Evolutionary conservation across 2,329 filamentous ascomycete species (phyloP).

Genomic region (Ophiostoma populinum): DNA sequence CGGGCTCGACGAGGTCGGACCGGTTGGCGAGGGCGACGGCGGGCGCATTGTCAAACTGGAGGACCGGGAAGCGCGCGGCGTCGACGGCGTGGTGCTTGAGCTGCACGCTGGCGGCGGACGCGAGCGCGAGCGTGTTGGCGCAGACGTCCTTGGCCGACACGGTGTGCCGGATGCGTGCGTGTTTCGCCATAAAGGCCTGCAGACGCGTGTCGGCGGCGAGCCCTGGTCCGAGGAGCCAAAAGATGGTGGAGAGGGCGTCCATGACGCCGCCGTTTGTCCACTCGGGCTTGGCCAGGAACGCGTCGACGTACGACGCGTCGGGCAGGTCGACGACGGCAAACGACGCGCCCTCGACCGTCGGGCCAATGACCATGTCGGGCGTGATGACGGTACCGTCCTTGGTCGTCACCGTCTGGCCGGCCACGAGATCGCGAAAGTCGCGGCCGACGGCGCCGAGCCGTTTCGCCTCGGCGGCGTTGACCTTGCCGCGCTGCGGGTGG

Average conservation of each 20-base stretch:
- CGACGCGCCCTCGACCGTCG: constrained; percentile 48
- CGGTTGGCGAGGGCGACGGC: background rate
- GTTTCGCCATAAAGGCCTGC: constrained; percentile 49
- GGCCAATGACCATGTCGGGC: constrained; percentile 71
- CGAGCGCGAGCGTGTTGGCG: constrained; percentile 57
- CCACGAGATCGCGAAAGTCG: constrained; percentile 42
- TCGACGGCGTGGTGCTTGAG: constrained; percentile 59
- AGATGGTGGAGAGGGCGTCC: constrained; percentile 46
- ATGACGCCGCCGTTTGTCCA: constrained; percentile 50
- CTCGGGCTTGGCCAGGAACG: constrained; percentile 53
- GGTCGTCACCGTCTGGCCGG: constrained; percentile 45
- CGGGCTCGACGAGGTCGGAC: too few species aligned
- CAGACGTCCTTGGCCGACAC: constrained; percentile 59
- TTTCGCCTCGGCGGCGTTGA: constrained; percentile 48
- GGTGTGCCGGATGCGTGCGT: constrained; percentile 49
- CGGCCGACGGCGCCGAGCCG: constrained; percentile 42
- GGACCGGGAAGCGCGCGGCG: constrained; percentile 52
- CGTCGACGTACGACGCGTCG: constrained; percentile 48
- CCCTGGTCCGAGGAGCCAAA: constrained; percentile 66
- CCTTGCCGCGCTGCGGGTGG: constrained; percentile 63
- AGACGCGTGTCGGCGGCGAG: constrained; percentile 47
- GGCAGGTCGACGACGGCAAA: constrained; percentile 71
- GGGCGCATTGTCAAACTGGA: constrained; percentile 40
- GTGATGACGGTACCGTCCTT: constrained; percentile 53
- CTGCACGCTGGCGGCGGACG: constrained; percentile 47